phyloP scores from a whole-genome alignment of 345 rosid species.

The Streptanthus diversifolius region DNA sequence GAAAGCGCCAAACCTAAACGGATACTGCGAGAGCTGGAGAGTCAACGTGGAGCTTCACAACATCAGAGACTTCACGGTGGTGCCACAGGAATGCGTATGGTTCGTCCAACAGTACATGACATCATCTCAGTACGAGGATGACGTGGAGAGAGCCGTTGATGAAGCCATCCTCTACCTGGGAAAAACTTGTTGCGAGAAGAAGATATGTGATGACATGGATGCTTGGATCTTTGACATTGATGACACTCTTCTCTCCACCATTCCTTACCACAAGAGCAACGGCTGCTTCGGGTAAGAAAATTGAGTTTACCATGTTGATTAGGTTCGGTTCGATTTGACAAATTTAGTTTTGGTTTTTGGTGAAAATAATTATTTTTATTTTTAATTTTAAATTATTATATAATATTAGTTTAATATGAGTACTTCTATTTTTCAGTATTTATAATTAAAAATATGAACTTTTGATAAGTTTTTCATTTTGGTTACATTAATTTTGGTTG shows the following conservation, averaged over 20 bases:
- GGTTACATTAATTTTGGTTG: too few relatives aligned
- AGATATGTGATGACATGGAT: conserved; percentile 55
- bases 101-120: conserved; percentile 57
- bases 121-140: conserved; percentile 57
- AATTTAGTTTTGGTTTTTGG: not conserved
- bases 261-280: conserved; percentile 65
- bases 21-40: conserved; percentile 81
- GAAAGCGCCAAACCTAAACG: conserved; percentile 37
- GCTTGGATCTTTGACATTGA: conserved; percentile 79
- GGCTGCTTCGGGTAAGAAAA: conserved; percentile 55
- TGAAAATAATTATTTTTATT: not conserved
- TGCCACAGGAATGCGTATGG: conserved; percentile 62
- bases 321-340: not conserved
- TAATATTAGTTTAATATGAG: not conserved
- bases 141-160: conserved; percentile 47
- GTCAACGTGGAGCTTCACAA: conserved; percentile 69
- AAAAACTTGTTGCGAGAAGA: conserved; percentile 37
- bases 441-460: not conserved
- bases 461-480: too few relatives aligned
- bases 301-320: not conserved
- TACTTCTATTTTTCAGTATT: not conserved
- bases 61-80: conserved; percentile 53
- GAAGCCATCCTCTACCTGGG: conserved; percentile 52
- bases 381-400: not conserved
- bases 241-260: conserved; percentile 72